Conservation (phyloP, 1,284 basidiomycete species). For the Cutaneotrichosporon sp. region DNA sequence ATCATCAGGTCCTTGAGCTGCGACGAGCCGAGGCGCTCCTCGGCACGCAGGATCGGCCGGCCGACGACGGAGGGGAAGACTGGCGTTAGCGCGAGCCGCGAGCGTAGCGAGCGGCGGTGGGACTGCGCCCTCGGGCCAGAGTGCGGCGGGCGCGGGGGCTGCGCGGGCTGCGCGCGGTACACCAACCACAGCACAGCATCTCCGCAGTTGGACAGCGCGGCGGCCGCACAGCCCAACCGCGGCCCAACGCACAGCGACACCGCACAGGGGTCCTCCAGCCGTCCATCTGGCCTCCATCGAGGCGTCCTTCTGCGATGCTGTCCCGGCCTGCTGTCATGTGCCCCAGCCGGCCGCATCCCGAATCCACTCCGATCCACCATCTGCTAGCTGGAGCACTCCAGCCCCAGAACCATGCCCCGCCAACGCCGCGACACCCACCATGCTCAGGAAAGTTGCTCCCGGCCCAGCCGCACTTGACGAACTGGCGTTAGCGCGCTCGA, state of each 20-base stretch:
- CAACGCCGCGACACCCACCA: conserved; percentile 64
- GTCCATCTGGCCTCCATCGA: too few relatives aligned
- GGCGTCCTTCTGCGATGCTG: too few relatives aligned
- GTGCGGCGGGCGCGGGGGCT: too few relatives aligned
- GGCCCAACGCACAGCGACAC: background rate
- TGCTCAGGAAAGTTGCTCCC: conserved; percentile 99
- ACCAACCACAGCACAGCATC: background rate
- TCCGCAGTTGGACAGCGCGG: background rate
- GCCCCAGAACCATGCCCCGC: too few relatives aligned
- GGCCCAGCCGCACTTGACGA: conserved; percentile 97
- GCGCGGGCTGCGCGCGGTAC: background rate
- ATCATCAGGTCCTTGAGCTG: conserved; percentile 97
- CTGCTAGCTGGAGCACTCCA: too few relatives aligned
- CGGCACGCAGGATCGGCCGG: conserved; percentile 93
- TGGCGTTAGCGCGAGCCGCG: conserved; percentile 47
- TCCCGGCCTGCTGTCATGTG: too few relatives aligned
- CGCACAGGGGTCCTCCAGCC: too few relatives aligned
- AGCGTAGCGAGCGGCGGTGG: background rate
- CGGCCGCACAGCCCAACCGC: too few relatives aligned
- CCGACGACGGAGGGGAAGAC: conserved; percentile 97
- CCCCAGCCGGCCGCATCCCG: too few relatives aligned
- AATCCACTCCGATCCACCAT: too few relatives aligned
- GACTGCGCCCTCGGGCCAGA: too few relatives aligned
- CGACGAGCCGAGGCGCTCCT: conserved; percentile 83
- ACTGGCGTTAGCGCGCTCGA: conserved; percentile 58